These are phyloP conservation scores for Cutaneotrichosporon spelunceum DNA, from an alignment of 1,284 basidiomycete species.

Conservation along the genomic window DNA sequence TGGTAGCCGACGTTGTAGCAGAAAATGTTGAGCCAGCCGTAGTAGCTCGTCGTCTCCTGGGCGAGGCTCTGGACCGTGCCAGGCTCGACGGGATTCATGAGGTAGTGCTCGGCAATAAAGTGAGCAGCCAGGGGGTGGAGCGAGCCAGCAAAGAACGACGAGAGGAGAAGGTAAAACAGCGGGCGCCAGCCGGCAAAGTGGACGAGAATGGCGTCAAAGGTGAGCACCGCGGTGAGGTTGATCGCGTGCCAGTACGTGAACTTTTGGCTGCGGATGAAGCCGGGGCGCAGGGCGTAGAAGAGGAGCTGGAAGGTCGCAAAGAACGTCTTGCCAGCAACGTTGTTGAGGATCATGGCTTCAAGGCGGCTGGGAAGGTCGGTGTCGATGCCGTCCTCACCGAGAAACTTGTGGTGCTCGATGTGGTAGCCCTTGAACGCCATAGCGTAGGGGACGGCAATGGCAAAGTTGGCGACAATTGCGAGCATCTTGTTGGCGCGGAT, in stretches of 20 bases:
- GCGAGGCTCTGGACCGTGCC: constrained; percentile 36
- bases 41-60: constrained; percentile 97
- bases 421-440: constrained; percentile 98
- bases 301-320: constrained; percentile 99
- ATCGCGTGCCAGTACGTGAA: constrained; percentile 78
- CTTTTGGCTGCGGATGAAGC: constrained; percentile 81
- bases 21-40: constrained; percentile 83
- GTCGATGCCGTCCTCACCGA: constrained; percentile 90
- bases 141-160: constrained; percentile 91
- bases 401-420: constrained; percentile 85
- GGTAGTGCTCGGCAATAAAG: constrained; percentile 95
- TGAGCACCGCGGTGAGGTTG: constrained; percentile 69
- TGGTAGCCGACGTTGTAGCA: constrained; percentile 99
- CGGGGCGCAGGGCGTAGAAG: constrained; percentile 94
- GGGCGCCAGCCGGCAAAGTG: constrained; percentile 62
- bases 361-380: constrained; percentile 82
- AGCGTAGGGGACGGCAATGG: constrained; percentile 91
- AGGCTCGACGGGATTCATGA: constrained; percentile 63
- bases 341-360: constrained; percentile 83
- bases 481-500: constrained; percentile 79
- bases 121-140: constrained; percentile 94
- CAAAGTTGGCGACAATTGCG: constrained; percentile 85
- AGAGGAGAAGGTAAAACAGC: constrained; percentile 77
- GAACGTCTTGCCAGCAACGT: constrained; percentile 95
- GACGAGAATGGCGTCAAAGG: constrained; percentile 69